Evolutionary conservation across 2,329 filamentous ascomycete genomes (phyloP), one percentile per base, ranked within the genome.

Genomic region (Fusarium xylarioides): DNA sequence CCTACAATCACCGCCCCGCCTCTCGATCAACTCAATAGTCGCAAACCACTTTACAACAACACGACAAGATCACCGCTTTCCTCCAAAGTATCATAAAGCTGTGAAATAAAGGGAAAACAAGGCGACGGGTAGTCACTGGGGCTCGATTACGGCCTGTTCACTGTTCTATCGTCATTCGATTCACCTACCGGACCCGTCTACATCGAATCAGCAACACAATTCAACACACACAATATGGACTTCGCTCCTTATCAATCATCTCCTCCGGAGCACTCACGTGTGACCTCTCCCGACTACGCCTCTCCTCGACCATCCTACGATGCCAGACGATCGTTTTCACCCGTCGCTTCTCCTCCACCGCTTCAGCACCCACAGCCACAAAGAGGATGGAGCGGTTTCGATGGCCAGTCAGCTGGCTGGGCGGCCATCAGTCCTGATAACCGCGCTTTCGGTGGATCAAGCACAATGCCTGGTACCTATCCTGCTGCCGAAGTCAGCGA

Each of bases 181-280:
- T 26, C 21, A 62, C 34, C 40, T 49, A 35, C 44, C 21, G 9
- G 18, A 46, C 26, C 26, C 35, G 23, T 52, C 42, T 23, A 32
- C 34, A 16, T 40, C 34, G 44, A 35, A 34, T 57, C 52, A 38
- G 53, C 55, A 50, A 49, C 47, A 30, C 46, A 61, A 34, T 32
- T 19, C 23, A 44, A 23, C 16, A 52, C 16, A 34, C 18, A 52
- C n/a, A 26, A 34, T 23, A 96, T 96, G 93, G 93, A 98, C 85
- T 99, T 98, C 82, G 96, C 96, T 50, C 96, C 96, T 42, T 99
- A 98, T 84, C 96, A 98, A 86, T 95, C 95, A 82, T 92, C 92
- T 54, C 92, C 93, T 21, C 96, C 96, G 15, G 95, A 98, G 85
- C 88, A 92, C 77, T 90, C 91, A 75, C 93, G 95, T 78, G 91